These are phyloP conservation scores for Kluyveromyces marxianus DNA, from an alignment of 1,139 yeast genomes.

Conservation along the genomic window DNA sequence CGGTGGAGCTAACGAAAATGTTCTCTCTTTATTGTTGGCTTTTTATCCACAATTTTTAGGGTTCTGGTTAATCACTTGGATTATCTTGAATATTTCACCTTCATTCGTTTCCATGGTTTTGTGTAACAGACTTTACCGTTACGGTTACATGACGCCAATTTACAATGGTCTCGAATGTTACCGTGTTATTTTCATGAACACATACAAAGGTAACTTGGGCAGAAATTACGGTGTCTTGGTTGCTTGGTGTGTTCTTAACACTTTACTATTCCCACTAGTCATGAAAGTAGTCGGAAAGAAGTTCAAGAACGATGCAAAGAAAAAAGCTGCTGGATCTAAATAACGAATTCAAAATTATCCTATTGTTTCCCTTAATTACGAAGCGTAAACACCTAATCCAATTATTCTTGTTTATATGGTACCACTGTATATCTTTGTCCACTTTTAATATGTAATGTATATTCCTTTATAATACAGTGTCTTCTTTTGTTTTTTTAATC, in stretches of 20 bases:
- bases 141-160: constrained; percentile 62
- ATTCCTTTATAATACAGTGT: no score
- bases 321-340: constrained; percentile 13
- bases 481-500: no score
- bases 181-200: constrained; percentile 49
- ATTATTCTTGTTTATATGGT: no score
- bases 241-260: constrained; percentile 51
- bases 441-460: no score
- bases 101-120: constrained; percentile 54
- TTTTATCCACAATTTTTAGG: constrained; percentile 46
- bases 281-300: constrained; percentile 29
- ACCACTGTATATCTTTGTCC: no score
- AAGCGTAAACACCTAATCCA: no score
- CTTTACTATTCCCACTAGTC: constrained; percentile 39
- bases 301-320: constrained; percentile 23
- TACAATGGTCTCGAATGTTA: constrained; percentile 49
- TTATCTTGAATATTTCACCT: constrained; percentile 52
- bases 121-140: constrained; percentile 45
- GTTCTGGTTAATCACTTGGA: constrained; percentile 56
- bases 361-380: not conserved
- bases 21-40: constrained; percentile 41
- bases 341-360: no score
- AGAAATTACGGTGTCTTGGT: constrained; percentile 49
- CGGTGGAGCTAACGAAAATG: constrained; percentile 54
- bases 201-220: constrained; percentile 51